Conservation (phyloP, 2,329 filamentous ascomycete genomes). For the Nemania serpens region DNA sequence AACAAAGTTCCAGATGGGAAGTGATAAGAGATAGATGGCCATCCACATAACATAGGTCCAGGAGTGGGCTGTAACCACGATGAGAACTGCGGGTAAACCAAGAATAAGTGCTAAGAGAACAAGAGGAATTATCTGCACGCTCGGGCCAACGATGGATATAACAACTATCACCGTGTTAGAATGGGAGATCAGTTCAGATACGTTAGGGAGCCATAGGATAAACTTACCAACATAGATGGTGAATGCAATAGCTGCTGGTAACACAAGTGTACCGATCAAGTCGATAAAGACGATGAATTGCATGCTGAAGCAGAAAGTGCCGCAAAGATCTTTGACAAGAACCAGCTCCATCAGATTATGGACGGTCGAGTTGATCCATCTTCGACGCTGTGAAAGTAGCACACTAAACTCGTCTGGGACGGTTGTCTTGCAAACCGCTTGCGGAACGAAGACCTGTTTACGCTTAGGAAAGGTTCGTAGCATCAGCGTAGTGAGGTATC, state of each 20-base stretch:
- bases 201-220: neutral
- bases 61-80: slow-evolving; percentile 90
- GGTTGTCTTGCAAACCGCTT: slow-evolving; percentile 98
- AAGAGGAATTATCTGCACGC: slow-evolving; percentile 85
- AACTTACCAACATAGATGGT: slow-evolving; percentile 91
- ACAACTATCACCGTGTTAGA: slow-evolving; percentile 63
- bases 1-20: slow-evolving; percentile 97
- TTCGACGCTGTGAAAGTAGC: slow-evolving; percentile 87
- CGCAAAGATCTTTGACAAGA: slow-evolving; percentile 92
- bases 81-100: slow-evolving; percentile 88
- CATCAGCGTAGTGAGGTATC: slow-evolving; percentile 96
- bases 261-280: slow-evolving; percentile 88
- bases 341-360: slow-evolving; percentile 99
- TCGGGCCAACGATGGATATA: slow-evolving; percentile 78
- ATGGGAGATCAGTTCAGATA: neutral
- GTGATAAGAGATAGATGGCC: slow-evolving; percentile 89
- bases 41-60: slow-evolving; percentile 95
- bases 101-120: slow-evolving; percentile 88
- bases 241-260: slow-evolving; percentile 95
- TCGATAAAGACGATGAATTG: slow-evolving; percentile 98
- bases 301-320: slow-evolving; percentile 99
- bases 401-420: slow-evolving; percentile 93
- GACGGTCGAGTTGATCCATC: slow-evolving; percentile 99
- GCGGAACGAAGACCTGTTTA: slow-evolving; percentile 97
- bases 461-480: slow-evolving; percentile 98